Base-by-base conservation (phyloP, 2,329 filamentous ascomycete species). In the Fusarium sambucinum region DNA sequence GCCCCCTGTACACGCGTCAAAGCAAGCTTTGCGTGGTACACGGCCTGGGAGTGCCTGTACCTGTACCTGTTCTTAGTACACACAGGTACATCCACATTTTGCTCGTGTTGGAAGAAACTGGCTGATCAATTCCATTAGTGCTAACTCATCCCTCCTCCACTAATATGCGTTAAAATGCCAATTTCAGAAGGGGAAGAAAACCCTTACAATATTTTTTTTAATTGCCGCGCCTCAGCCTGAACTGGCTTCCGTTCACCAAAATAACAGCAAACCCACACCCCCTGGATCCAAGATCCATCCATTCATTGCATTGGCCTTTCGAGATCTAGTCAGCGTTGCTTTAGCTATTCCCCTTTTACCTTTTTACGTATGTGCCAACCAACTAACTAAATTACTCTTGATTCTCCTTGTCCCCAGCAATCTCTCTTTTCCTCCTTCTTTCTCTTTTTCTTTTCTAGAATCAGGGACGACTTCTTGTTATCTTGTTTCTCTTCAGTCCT, bases 211-310 rank as follows among this genome's bases (percentile, higher is more conserved):
- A 66, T 71, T 46, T 69, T 71, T 73, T 72, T 73, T 77, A 73
- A 76, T 76, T 76, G 75, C 74, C 74, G 73, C 74, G 69, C 70
- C 69, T 73, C 60, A 71, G 69, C 69, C 60, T 63, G 37, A 47
- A 21, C 35, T 62, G 48, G 53, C 53, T 48, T 59, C 33, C 50
- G 42, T 42, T 44, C 45, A 41, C 59, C 58, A 63, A 63, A 57
- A 56, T 57, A 57, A 50, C 47, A 68, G 32, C 42, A 47, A 51
- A 47, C 54, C 59, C 63, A 59, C 63, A 48, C 61, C 69, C 63
- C 70, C 61, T 64, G 55, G 62, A 58, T 55, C 54, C 53, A 37
- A 63, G 37, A 51, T 51, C 47, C 47, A 51, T 51, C 33, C 47
- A 51, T 51, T 35, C 47, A 40, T 51, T 27, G 47, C 23, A 27